Conservation (phyloP, 2,329 filamentous ascomycete species). For the Aaosphaeria arxii region DNA sequence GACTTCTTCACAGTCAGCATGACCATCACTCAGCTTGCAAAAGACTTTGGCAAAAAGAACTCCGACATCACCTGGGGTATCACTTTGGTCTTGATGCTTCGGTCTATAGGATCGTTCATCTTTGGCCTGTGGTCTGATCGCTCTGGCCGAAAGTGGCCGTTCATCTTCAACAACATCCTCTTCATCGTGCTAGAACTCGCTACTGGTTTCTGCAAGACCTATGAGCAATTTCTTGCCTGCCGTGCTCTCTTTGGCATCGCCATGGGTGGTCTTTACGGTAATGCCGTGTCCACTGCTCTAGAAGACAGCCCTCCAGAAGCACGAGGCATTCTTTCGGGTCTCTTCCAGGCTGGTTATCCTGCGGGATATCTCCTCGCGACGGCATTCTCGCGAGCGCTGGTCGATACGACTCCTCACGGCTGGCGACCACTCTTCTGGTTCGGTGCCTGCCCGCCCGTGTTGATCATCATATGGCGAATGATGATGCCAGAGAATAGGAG, state of each 20-base stretch:
- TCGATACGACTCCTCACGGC: conserved; percentile 30
- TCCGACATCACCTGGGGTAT: conserved; percentile 58
- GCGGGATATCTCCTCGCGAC: conserved; percentile 36
- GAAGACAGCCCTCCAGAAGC: conserved; percentile 40
- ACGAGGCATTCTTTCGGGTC: conserved; percentile 35
- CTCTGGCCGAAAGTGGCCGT: conserved; percentile 33
- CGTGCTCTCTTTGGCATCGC: conserved; percentile 38
- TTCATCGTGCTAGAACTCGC: conserved; percentile 38
- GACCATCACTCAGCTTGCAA: conserved; percentile 53
- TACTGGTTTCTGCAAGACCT: conserved; percentile 35
- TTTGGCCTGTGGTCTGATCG: conserved; percentile 25
- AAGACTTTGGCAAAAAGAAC: conserved; percentile 53
- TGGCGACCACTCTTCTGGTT: conserved; percentile 40
- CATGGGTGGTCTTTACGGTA: conserved; percentile 35
- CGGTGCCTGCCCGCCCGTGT: conserved; percentile 33
- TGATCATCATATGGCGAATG: conserved; percentile 26
- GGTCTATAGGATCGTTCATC: conserved; percentile 26
- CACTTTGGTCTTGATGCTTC: conserved; percentile 28
- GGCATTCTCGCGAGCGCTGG: conserved; percentile 34
- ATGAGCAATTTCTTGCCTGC: conserved; percentile 35
- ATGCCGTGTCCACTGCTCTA: conserved; percentile 37
- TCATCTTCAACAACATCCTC: conserved; percentile 33
- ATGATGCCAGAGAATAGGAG: conserved; percentile 12
- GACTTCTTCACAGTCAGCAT: conserved; percentile 66
- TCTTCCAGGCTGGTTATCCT: conserved; percentile 35